Conservation (phyloP, 495 filamentous ascomycete genomes). For the Neurospora pannonica region DNA sequence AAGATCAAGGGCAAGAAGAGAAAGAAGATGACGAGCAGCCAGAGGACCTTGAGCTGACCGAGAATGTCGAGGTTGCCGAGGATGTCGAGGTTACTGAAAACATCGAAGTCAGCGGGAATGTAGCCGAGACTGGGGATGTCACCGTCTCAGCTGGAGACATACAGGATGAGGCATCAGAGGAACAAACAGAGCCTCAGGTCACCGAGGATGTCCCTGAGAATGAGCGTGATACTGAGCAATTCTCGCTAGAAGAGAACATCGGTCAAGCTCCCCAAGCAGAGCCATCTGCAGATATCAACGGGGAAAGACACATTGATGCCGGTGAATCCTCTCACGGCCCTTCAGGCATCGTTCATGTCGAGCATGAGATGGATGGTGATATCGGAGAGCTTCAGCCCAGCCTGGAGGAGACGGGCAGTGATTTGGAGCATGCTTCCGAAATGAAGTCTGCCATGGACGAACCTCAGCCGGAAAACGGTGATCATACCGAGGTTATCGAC, state of each 20-base stretch:
- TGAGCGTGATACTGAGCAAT: not conserved
- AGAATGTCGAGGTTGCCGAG: constrained; percentile 18
- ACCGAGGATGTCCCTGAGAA: not conserved
- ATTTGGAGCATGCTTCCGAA: not conserved
- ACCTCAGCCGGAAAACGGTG: not conserved
- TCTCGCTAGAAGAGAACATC: not conserved
- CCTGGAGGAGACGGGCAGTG: not conserved
- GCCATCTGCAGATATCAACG: not conserved
- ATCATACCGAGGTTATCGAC: not conserved
- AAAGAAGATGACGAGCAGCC: constrained; percentile 26
- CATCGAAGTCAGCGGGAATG: not conserved
- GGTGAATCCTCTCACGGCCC: not conserved
- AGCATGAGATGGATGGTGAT: not conserved
- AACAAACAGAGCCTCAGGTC: not conserved
- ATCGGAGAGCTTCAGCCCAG: not conserved
- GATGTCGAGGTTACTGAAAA: constrained; percentile 2
- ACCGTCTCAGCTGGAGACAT: not conserved
- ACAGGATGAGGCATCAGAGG: not conserved
- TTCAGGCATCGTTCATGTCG: not conserved
- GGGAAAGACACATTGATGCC: not conserved
- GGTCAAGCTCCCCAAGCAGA: not conserved
- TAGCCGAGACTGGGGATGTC: not conserved
- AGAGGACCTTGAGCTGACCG: constrained; percentile 7
- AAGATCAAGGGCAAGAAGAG: constrained; percentile 21
- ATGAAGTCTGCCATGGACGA: not conserved